A percentile compares a stretch with the other conserved stretches of the same genome.
Conservation (phyloP, 805 yeast genomes). For the Suhomyces sp. region DNA sequence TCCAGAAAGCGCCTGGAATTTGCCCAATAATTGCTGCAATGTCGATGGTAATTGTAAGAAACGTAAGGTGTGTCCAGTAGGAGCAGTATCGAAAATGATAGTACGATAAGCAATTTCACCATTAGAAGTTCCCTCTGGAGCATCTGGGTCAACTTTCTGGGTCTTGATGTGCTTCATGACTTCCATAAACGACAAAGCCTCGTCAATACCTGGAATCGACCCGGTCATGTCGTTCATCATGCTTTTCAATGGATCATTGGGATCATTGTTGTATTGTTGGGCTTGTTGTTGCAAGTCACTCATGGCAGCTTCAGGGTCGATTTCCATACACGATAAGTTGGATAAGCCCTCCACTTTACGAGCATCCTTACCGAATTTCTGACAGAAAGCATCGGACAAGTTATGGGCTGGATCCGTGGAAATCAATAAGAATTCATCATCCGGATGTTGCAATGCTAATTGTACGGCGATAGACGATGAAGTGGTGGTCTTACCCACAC, state of each 20-base stretch:
- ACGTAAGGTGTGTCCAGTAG: conserved; percentile 97
- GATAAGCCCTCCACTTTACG: conserved; percentile 85
- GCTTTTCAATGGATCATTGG: conserved; percentile 62
- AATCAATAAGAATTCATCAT: conserved; percentile 79
- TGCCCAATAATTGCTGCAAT: conserved; percentile 79
- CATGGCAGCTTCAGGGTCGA: conserved; percentile 92
- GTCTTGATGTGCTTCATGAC: conserved; percentile 93
- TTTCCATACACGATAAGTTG: conserved; percentile 96
- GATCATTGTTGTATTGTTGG: conserved; percentile 54
- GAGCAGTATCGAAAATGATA: conserved; percentile 98
- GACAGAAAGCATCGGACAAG: conserved; percentile 96
- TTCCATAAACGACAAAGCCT: conserved; percentile 96
- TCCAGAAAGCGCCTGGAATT: conserved; percentile 82
- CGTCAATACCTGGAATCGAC: conserved; percentile 97
- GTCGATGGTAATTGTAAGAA: conserved; percentile 94
- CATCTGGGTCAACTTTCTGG: conserved; percentile 43
- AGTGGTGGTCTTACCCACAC: conserved; percentile 98
- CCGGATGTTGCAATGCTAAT: conserved; percentile 78
- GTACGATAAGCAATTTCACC: conserved; percentile 57
- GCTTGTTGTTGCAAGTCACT: conserved; percentile 73
- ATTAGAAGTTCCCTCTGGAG: conserved; percentile 21
- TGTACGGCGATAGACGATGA: conserved; percentile 95
- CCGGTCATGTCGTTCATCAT: conserved; percentile 90
- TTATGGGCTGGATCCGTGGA: conserved; percentile 99
- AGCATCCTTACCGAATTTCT: conserved; percentile 96